Evolutionary conservation across 2,329 filamentous ascomycete species (phyloP), one percentile per base, ranked within the genome.

Genomic region (Xylariaceae sp.): DNA sequence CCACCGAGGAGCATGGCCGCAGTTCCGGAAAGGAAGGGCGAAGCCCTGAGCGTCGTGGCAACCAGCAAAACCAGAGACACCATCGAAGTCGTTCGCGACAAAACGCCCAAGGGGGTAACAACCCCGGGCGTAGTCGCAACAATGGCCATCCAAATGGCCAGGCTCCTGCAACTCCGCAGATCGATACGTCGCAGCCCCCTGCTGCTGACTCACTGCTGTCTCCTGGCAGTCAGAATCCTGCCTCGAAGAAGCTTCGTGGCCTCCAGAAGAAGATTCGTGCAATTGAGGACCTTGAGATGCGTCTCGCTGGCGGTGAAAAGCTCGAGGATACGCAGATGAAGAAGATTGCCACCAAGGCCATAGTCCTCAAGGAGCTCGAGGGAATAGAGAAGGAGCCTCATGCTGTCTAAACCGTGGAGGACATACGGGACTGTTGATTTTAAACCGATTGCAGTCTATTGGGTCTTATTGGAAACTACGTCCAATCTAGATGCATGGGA

Each of bases 221-320:
- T 13, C 67, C 67, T 9, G 72, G 72, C 70, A 82, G 61, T 69
- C 81, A 75, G 77, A 86, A 72, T 62, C 85, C 88, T n/a, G 84
- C 88, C 58, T 91, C 95, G 42, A 99, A 97, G 84, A 99, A 97
- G 78, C 83, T 96, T 58, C 81, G 94, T 52, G 89, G 89, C 55
- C 79, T 99, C 58, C 80, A 96, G 70, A 99, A 99, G 83, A 99
- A 99, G 81, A 88, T 99, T 58, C 85, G 94, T 18, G 94, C 94
- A 10, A 99, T 99, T 68, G 94, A 99, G 69, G 94, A 99, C 70
- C 76, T 99, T 57, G 96, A 97, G 78, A 96, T 97, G 92, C 85
- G 94, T 53, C 85, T 92, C 62, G 94, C 92, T 2, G 86, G 87
- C 32, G 92, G 92, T 5, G 94, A 99, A 79, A 97, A 96, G 79